These are phyloP conservation scores for Thalassiosira pacifica DNA, from an alignment of 352 stramenopile genomes.

Conservation along the genomic window DNA sequence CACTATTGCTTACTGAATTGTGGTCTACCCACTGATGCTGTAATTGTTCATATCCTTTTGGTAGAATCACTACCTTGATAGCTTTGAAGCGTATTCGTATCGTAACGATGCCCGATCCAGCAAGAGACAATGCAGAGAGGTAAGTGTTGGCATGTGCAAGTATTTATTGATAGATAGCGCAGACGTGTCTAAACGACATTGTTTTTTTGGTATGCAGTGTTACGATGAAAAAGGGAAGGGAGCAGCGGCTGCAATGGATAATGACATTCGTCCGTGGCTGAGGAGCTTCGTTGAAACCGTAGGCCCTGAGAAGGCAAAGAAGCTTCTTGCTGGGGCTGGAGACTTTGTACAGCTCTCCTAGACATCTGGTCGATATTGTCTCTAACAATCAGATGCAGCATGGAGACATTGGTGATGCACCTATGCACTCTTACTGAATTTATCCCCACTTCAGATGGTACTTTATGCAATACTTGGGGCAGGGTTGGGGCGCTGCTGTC, in stretches of 20 bases:
- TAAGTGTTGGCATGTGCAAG: too few species aligned
- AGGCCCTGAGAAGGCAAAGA: slow-evolving; percentile 41
- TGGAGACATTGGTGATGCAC: too few species aligned
- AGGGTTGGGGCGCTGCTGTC: too few species aligned
- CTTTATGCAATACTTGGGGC: too few species aligned
- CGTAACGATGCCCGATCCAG: slow-evolving; percentile 64
- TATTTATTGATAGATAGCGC: too few species aligned
- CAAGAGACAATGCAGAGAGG: slow-evolving; percentile 32
- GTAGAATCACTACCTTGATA: slow-evolving; percentile 76
- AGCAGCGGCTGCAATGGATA: slow-evolving; percentile 27
- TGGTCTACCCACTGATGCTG: too few species aligned
- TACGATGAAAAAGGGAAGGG: slow-evolving; percentile 10
- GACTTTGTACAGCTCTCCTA: slow-evolving; percentile 15
- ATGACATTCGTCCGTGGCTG: slow-evolving; percentile 10
- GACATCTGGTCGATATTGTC: too few species aligned
- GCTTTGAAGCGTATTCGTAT: slow-evolving; percentile 70
- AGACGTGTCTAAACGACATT: background rate
- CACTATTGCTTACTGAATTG: too few species aligned
- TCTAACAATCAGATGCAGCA: too few species aligned
- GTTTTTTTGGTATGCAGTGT: background rate
- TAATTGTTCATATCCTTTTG: background rate
- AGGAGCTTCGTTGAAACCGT: slow-evolving; percentile 57
- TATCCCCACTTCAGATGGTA: too few species aligned
- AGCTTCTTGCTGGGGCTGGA: slow-evolving; percentile 45
- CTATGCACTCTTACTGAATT: too few species aligned